These are phyloP conservation scores for Sporothrix inflata DNA, from an alignment of 2,329 filamentous ascomycete species.

Conservation along the genomic window DNA sequence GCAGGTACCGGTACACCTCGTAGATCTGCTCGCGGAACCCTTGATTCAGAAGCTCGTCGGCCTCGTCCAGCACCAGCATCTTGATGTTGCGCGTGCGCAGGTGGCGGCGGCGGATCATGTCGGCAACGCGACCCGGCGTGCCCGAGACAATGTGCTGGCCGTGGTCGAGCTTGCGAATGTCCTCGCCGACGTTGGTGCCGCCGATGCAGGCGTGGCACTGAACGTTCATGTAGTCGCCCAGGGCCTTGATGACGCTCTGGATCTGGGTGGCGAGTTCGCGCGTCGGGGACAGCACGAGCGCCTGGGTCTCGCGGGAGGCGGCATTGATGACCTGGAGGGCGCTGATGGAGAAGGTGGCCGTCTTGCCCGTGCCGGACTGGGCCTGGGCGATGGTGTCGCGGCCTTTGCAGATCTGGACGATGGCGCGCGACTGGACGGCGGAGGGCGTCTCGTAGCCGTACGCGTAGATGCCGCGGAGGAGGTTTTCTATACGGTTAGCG, in stretches of 20 bases:
- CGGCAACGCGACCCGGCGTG: slow-evolving; percentile 87
- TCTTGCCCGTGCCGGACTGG: slow-evolving; percentile 96
- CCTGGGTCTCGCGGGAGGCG: slow-evolving; percentile 88
- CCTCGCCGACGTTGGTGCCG: slow-evolving; percentile 95
- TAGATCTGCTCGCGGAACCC: slow-evolving; percentile 99
- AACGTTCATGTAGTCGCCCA: slow-evolving; percentile 99
- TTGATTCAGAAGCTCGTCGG: slow-evolving; percentile 75
- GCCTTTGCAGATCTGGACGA: slow-evolving; percentile 98
- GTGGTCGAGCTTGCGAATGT: slow-evolving; percentile 96
- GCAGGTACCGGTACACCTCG: slow-evolving; percentile 96
- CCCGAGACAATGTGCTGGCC: slow-evolving; percentile 97
- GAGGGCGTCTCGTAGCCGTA: slow-evolving; percentile 99
- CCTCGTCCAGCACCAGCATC: slow-evolving; percentile 66
- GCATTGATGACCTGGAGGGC: slow-evolving; percentile 97
- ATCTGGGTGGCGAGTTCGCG: slow-evolving; percentile 98
- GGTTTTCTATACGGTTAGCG: slow-evolving; percentile 65
- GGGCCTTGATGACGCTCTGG: slow-evolving; percentile 97
- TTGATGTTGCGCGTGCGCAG: slow-evolving; percentile 65
- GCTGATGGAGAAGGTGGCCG: slow-evolving; percentile 93
- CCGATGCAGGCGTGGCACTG: slow-evolving; percentile 99
- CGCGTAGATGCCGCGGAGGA: slow-evolving; percentile 95
- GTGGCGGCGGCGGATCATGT: slow-evolving; percentile 64
- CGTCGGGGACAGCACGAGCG: slow-evolving; percentile 91
- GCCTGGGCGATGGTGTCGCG: slow-evolving; percentile 98
- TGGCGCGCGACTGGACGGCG: slow-evolving; percentile 95